Conservation (phyloP, 805 yeast genomes). For the Metschnikowia arizonensis region DNA sequence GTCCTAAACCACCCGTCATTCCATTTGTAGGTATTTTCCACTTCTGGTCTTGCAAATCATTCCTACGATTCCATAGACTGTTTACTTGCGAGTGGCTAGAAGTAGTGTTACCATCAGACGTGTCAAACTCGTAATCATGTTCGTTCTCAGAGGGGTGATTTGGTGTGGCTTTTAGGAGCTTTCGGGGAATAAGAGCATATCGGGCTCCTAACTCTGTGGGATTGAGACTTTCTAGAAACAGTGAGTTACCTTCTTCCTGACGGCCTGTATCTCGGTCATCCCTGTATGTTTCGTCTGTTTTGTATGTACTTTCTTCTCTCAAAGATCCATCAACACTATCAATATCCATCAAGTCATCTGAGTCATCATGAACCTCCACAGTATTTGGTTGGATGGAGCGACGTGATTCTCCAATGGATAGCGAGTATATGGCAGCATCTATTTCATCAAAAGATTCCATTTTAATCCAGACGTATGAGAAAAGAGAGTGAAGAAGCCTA, state of each 20-base stretch:
- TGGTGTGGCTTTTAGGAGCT: constrained; percentile 23
- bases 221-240: constrained; percentile 23
- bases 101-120: constrained; percentile 7
- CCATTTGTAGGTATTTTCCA: neutral
- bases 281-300: neutral
- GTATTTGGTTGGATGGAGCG: neutral
- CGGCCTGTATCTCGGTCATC: neutral
- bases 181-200: constrained; percentile 31
- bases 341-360: constrained; percentile 23
- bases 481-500: neutral
- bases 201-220: constrained; percentile 43
- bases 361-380: neutral
- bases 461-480: neutral
- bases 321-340: constrained; percentile 11
- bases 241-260: constrained; percentile 8
- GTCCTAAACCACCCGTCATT: neutral
- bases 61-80: neutral
- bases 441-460: constrained; percentile 17
- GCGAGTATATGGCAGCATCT: constrained; percentile 14
- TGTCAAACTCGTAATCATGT: constrained; percentile 27
- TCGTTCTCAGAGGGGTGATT: neutral
- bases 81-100: neutral
- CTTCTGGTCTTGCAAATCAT: neutral
- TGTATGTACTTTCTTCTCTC: neutral
- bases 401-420: constrained; percentile 10